These are phyloP conservation scores for Trichopus zeylanicus DNA, from an alignment of 116 monocot species.

Conservation along the genomic window DNA sequence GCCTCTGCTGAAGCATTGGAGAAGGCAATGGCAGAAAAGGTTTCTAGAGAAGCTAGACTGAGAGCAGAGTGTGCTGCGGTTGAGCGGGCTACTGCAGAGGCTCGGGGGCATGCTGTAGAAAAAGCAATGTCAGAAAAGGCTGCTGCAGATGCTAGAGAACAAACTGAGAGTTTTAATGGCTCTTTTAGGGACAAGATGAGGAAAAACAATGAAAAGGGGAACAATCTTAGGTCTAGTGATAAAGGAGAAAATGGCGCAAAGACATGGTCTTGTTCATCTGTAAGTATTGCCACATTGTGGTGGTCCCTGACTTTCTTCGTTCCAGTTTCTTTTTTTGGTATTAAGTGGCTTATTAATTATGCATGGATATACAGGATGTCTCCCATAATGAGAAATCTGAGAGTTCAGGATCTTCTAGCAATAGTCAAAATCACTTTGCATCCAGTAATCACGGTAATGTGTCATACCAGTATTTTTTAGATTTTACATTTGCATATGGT, in stretches of 20 bases:
- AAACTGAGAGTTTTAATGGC: constrained; percentile 28
- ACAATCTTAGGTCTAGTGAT: constrained; percentile 9
- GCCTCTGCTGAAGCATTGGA: constrained; percentile 40
- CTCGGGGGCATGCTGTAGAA: constrained; percentile 73
- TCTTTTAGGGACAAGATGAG: constrained; percentile 27
- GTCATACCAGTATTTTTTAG: not conserved
- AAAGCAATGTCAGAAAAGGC: constrained; percentile 69
- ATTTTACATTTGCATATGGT: not conserved
- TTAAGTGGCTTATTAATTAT: constrained; percentile 7
- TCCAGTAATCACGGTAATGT: constrained; percentile 51
- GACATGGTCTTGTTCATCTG: constrained; percentile 10
- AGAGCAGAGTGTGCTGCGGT: constrained; percentile 85
- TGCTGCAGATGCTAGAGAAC: constrained; percentile 49
- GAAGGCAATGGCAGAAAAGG: constrained; percentile 48
- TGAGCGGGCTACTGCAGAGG: constrained; percentile 87
- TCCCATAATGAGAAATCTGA: constrained; percentile 22
- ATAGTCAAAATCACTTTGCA: constrained; percentile 18
- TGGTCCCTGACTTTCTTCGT: not conserved
- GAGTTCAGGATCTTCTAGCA: constrained; percentile 22
- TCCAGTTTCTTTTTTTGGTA: not conserved
- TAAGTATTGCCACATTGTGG: constrained; percentile 20
- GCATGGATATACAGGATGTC: constrained; percentile 29
- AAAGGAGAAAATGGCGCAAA: constrained; percentile 21
- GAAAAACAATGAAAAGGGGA: constrained; percentile 20
- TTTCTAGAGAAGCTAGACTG: constrained; percentile 60